Base-by-base conservation (phyloP, 768 basidiomycete genomes). In the Tremella yokohamensis region DNA sequence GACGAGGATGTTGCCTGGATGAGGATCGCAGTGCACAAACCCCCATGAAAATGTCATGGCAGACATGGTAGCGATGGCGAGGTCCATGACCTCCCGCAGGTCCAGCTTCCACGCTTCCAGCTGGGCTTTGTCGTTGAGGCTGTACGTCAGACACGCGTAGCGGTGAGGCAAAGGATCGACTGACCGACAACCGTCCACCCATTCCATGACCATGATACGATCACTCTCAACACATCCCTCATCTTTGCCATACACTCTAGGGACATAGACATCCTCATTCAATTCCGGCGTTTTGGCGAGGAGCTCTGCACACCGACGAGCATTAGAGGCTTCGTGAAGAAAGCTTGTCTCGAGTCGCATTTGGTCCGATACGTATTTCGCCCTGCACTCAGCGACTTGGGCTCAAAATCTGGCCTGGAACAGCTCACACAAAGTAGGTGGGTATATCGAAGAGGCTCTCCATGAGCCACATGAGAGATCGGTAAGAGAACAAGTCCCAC, bases 31-130 rank as follows among this genome's bases (percentile, higher is more conserved):
- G 74, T 79, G 79, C 2, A 78, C 86, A 82, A 85, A 91, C 11
- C 91, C 90, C 88, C 88, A 96, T 58, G 83, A 82, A 74, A 96
- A 97, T 76, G 92, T 92, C 79, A 78, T 77, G 84, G 90, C 89
- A 26, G 86, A 86, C 79, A 92, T 92, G 1, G 90, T 80, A 60
- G 89, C 86, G 38, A 91, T 85, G 82, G 90, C 90, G 19, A 85
- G 85, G 60, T 88, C 84, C 89, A 96, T 90, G 56, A 89, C 71
- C 34, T 78, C 76, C 38, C 76, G 69, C 9, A 76, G 57, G 12
- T 72, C 67, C 40, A 81, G 60, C 1, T 66, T 66, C 72, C 68
- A 73, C 22, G 60, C 62, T 25, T 76, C 74, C 4, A 80, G 57
- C 8, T 71, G 62, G 15, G 72, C 57, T 49, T 63, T 65, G 54